These are phyloP conservation scores for Pleurotus tuber-regium DNA, from an alignment of 768 basidiomycete genomes.

Conservation along the genomic window DNA sequence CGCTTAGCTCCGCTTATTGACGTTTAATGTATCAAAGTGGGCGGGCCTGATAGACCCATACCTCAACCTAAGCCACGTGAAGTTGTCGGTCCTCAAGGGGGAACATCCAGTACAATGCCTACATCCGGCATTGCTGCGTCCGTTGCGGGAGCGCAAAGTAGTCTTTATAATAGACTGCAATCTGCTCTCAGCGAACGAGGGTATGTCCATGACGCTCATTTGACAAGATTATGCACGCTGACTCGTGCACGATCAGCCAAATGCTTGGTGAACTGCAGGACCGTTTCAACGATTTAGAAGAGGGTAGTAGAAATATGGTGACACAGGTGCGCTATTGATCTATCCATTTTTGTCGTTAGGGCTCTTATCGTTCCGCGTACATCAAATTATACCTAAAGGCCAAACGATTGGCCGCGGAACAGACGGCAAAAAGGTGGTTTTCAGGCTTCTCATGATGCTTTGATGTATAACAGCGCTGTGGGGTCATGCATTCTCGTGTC, in stretches of 20 bases:
- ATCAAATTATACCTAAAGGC: conserved; percentile 43
- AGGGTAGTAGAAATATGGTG: conserved; percentile 66
- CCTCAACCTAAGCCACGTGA: conserved; percentile 22
- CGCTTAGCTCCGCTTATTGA: background rate
- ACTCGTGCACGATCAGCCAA: no score
- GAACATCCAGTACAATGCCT: conserved; percentile 1
- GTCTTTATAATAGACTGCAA: conserved; percentile 43
- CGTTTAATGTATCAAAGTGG: conserved; percentile 40
- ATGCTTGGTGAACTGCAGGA: conserved; percentile 60
- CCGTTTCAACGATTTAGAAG: conserved; percentile 59
- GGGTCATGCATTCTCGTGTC: no score
- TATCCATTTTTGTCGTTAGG: no score
- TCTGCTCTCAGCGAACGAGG: conserved; percentile 63
- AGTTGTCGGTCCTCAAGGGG: conserved; percentile 5
- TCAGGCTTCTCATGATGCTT: conserved; percentile 34
- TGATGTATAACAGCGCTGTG: no score
- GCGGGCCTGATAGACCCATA: conserved; percentile 60
- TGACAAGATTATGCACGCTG: no score
- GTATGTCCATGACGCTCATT: no score
- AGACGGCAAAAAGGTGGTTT: conserved; percentile 63
- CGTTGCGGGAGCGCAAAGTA: conserved; percentile 34
- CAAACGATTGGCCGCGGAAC: conserved; percentile 59
- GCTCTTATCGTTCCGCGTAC: no score
- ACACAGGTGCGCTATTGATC: conserved; percentile 49
- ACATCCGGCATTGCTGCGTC: conserved; percentile 27